Evolutionary conservation across 768 basidiomycete species (phyloP), one percentile per base, ranked within the genome.

Genomic region (Tremella mesenterica): DNA sequence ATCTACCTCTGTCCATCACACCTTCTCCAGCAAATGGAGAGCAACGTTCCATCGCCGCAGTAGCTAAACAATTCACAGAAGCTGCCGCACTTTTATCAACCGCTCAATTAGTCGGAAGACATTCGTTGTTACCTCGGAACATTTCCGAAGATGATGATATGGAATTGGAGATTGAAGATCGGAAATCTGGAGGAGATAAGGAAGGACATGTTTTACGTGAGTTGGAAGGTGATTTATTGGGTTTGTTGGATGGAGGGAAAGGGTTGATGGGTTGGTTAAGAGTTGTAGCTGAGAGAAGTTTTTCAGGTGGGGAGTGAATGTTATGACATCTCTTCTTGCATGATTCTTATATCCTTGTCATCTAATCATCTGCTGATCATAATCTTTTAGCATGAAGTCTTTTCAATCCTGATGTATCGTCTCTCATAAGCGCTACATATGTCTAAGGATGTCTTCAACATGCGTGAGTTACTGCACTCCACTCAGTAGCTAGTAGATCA

Each of bases 101-200:
- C n/a, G 41, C 57, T 9, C 60, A 62, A 38, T 28, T 62, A 13
- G 6, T 59, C 18, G 25, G 53, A 20, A 50, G 54, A 28, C 26
- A 48, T 12, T 20, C 23, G 4, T 13, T 52, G 20, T 33, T 52
- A n/a, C 57, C 60, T 1, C 38, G 38, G 38, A 5, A n/a, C n/a
- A 41, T 16, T 23, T n/a, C n/a, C 38, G 38, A 23, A 41, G 38
- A 41, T 41, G 38, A 23, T 4, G n/a, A n/a, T n/a, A 41, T 41
- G 38, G 38, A 41, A 23, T n/a, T 41, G 38, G 38, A 41, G 38
- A n/a, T 18, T 16, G 38, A 41, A 8, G 38, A 41, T n/a, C 4
- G 38, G 6, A 41, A 41, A 16, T 23, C n/a, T 8, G 23, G 38
- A 14, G 38, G 38, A 16, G n/a, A n/a, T 5, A 23, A n/a, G 38